Evolutionary conservation across 148 eudicot species (phyloP), one percentile per base, ranked within the genome.

Genomic region (Fagopyrum esculentum): DNA sequence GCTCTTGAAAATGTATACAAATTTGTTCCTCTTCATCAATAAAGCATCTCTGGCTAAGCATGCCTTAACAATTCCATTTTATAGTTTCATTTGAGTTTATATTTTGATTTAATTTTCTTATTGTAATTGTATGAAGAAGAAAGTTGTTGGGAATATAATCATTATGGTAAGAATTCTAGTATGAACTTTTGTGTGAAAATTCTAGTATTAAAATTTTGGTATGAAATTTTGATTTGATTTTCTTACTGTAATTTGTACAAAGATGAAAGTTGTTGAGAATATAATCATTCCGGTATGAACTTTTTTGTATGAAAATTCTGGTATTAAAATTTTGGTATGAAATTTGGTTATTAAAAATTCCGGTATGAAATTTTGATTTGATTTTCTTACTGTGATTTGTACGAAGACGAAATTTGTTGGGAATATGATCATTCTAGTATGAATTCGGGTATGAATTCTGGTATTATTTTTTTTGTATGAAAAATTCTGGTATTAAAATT

Each of bases 11-110:
- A 78, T 49, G 47, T 78, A 81, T 17, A 80, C 77, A 47, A 83
- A 80, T 51, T 83, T 80, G 71, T 83, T 83, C 66, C 88, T 85
- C 76, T 81, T 80, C 80, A 83, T 80, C 52, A 85, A 77, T 48
- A 85, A 48, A 64, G 17, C 56, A 43, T 85, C 88, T 74, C 88
- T 80, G 7, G 83, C 52, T 0, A 70, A 19, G 57, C 85, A 79
- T 13, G 88, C 85, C 55, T 80, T 85, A 85, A 56, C 22, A 85
- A 76, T 13, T 82, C 82, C 76, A 48, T 73, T 15, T 81, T 85
- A 22, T 22, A 22, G 26, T 22, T 22, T 22, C 26, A 57, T 4
- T 57, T 17, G 35, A 57, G 12, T 57, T 56, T 57, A 57, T 57
- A 17, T 17, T 57, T 57, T 57, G 29, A 22, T 22, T 22, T 22